Percentiles rank a stretch among this genome's conserved stretches.
Conservation (phyloP, 2,329 filamentous ascomycete genomes). For the Sporothrix sp. region DNA sequence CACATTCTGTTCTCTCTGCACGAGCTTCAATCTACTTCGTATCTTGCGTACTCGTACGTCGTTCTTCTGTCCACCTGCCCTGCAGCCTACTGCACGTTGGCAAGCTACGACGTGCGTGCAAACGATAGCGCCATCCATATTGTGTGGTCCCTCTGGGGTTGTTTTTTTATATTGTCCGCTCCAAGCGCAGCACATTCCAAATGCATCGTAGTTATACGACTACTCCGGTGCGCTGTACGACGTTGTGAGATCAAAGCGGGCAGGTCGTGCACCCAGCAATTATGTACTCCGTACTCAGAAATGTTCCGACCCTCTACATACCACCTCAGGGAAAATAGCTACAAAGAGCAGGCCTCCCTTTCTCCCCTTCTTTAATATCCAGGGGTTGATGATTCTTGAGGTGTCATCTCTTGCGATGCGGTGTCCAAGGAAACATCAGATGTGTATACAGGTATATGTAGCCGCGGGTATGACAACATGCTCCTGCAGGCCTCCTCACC, state of each 20-base stretch:
- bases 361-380: too few relatives aligned
- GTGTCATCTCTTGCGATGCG: too few relatives aligned
- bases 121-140: neutral
- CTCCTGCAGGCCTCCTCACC: too few relatives aligned
- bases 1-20: neutral
- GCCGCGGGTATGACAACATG: too few relatives aligned
- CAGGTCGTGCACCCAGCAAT: too few relatives aligned
- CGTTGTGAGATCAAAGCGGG: neutral
- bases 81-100: slow-evolving; percentile 11
- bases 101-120: slow-evolving; percentile 3
- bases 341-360: neutral
- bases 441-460: too few relatives aligned
- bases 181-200: slow-evolving; percentile 5
- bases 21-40: neutral
- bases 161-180: neutral
- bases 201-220: too few relatives aligned
- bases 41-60: too few relatives aligned
- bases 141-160: neutral
- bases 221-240: too few relatives aligned
- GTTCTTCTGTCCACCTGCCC: slow-evolving; percentile 3
- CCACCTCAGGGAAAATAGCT: neutral
- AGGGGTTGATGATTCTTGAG: too few relatives aligned
- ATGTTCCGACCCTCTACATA: neutral
- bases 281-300: too few relatives aligned
- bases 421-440: too few relatives aligned